phyloP scores from a whole-genome alignment of 352 stramenopile species.

The Pythium rishiriense region DNA sequence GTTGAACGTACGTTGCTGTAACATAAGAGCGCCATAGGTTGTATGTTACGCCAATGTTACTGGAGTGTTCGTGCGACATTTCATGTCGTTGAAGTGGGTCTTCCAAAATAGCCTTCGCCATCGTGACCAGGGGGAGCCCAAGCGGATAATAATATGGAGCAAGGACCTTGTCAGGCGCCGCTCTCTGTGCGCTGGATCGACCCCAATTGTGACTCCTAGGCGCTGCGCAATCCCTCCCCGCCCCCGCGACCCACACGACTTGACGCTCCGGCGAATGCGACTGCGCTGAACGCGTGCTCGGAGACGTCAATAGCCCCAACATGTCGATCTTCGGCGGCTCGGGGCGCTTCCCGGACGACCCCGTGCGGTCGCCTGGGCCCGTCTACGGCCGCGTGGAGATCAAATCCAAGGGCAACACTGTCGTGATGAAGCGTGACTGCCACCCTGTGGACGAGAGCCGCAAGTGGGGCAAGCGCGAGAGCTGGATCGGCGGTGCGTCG shows the following conservation, averaged over 20 bases:
- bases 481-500: constrained; percentile 70
- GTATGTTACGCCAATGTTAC: too few relatives aligned
- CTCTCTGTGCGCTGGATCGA: background rate
- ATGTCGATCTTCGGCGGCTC: constrained; percentile 85
- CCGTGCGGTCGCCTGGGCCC: constrained; percentile 69
- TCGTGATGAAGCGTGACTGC: constrained; percentile 77
- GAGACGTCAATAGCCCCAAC: background rate
- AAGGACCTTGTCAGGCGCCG: background rate
- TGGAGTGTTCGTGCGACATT: constrained; percentile 19
- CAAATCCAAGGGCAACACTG: constrained; percentile 55
- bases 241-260: background rate
- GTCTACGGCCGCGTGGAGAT: constrained; percentile 69
- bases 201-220: background rate
- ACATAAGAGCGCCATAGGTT: background rate
- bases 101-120: background rate
- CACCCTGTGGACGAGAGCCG: constrained; percentile 59
- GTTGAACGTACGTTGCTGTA: background rate
- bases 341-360: constrained; percentile 70
- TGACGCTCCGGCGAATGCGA: constrained; percentile 7
- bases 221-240: too few relatives aligned
- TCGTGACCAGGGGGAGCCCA: background rate
- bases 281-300: background rate
- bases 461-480: constrained; percentile 78
- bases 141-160: background rate
- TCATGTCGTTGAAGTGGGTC: constrained; percentile 5